Conservation (phyloP, 2,329 filamentous ascomycete genomes). For the Calcarisporium arbuscula region DNA sequence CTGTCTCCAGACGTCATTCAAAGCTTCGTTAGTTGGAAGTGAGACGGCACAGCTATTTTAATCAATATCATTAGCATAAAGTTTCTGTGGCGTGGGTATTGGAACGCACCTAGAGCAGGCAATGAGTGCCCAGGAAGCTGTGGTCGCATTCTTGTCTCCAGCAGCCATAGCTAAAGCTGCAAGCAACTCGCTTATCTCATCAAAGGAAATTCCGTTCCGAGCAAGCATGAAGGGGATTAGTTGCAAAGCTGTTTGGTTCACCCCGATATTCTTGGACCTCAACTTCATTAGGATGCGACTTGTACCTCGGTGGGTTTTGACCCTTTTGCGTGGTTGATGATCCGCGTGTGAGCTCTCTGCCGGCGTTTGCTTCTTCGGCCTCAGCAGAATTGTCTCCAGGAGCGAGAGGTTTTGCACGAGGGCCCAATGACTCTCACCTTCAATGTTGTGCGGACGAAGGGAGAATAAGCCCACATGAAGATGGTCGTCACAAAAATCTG, state of each 20-base stretch:
- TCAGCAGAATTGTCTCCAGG: conserved; percentile 44
- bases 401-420: conserved; percentile 52
- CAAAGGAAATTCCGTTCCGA: conserved; percentile 34
- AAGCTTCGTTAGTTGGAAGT: no score
- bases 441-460: conserved; percentile 44
- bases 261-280: conserved; percentile 34
- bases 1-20: conserved; percentile 8
- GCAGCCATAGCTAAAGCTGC: conserved; percentile 52
- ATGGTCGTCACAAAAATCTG: conserved; percentile 34
- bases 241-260: conserved; percentile 48
- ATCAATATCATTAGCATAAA: no score
- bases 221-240: conserved; percentile 51
- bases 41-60: conserved; percentile 72
- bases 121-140: conserved; percentile 78
- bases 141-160: conserved; percentile 60
- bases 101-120: conserved; percentile 65
- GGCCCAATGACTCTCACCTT: conserved; percentile 55
- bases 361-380: conserved; percentile 14
- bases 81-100: no score
- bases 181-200: conserved; percentile 51
- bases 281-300: conserved; percentile 45
- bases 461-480: conserved; percentile 46
- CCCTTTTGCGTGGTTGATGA: conserved; percentile 47
- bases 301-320: conserved; percentile 34
- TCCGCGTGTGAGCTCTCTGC: conserved; percentile 20